Conservation (phyloP, 2,329 filamentous ascomycete species). For the Boeremia lycopersici region DNA sequence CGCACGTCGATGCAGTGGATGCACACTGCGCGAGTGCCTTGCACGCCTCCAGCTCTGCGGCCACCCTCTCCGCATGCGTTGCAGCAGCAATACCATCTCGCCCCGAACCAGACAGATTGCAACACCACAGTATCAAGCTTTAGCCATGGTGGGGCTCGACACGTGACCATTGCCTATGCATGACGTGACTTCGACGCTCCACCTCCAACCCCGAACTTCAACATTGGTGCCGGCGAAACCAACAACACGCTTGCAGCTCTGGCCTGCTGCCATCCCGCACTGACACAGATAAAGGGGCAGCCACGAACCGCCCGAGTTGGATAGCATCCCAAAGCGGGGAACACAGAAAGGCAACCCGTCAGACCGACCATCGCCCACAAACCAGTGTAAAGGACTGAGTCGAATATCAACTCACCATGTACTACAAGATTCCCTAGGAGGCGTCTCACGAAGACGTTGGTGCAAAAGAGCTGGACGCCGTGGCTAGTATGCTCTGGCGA, state of each 20-base stretch:
- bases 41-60: neutral
- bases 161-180: neutral
- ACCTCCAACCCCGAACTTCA: neutral
- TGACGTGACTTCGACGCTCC: neutral
- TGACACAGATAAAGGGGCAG: neutral
- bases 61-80: neutral
- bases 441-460: no score
- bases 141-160: neutral
- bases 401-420: neutral
- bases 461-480: constrained; percentile 2
- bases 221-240: neutral
- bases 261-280: neutral
- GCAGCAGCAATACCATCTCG: neutral
- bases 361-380: neutral
- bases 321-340: constrained; percentile 8
- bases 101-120: neutral
- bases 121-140: neutral
- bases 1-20: constrained; percentile 2
- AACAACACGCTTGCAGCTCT: neutral
- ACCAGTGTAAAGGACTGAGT: no score
- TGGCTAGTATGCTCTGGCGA: no score
- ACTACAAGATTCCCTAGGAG: no score
- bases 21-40: no score
- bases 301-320: neutral
- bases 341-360: constrained; percentile 1